These are phyloP conservation scores for Cordyceps tenuipes DNA, from an alignment of 2,329 filamentous ascomycete species.

Conservation along the genomic window DNA sequence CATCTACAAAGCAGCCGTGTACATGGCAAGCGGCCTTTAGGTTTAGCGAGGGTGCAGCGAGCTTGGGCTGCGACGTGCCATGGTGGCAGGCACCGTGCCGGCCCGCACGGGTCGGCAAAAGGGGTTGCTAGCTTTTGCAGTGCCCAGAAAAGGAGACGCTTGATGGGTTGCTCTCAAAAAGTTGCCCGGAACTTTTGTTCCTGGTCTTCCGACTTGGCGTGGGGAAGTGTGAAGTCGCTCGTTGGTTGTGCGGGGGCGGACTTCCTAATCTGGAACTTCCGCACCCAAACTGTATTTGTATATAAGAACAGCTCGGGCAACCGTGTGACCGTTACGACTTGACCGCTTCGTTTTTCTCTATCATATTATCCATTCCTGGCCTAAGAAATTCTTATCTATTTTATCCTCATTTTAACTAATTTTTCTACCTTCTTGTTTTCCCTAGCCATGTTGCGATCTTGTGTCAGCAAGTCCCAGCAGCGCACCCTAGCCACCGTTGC, in stretches of 20 bases:
- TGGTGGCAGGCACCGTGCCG: conserved; percentile 16
- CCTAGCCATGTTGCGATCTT: conserved; percentile 7
- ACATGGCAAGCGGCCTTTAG: conserved; percentile 24
- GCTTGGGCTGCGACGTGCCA: conserved; percentile 35
- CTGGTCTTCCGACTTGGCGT: background rate
- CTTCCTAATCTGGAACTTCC: conserved; percentile 23
- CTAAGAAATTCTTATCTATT: background rate
- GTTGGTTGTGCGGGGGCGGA: conserved; percentile 17
- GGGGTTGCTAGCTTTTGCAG: too few relatives aligned
- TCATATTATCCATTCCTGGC: background rate
- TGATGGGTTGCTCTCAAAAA: background rate
- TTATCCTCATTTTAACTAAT: background rate
- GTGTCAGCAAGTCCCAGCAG: conserved; percentile 10
- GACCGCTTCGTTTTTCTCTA: background rate
- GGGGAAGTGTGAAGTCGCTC: background rate
- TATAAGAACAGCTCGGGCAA: conserved; percentile 15
- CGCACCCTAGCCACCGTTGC: conserved; percentile 14
- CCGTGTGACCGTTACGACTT: background rate
- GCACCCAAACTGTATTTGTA: conserved; percentile 12
- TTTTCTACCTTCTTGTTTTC: background rate
- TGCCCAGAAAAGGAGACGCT: too few relatives aligned
- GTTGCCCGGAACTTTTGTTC: background rate
- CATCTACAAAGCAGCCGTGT: too few relatives aligned
- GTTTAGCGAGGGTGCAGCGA: conserved; percentile 47
- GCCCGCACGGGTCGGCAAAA: too few relatives aligned